Conservation (phyloP, 805 yeast species). For the Spathaspora boniae region DNA sequence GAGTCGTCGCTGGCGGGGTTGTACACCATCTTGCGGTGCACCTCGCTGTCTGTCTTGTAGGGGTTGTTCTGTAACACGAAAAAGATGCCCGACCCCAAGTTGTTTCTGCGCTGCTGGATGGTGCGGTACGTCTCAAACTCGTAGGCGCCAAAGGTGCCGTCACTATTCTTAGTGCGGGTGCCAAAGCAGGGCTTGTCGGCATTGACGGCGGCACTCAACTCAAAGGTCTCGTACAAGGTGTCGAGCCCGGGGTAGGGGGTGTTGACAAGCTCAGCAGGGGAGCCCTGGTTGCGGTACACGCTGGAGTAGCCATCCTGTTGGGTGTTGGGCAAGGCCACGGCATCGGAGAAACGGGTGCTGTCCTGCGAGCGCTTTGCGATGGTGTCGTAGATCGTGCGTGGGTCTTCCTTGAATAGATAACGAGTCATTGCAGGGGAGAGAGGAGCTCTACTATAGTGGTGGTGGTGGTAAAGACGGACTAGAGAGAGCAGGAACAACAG, state of each 20-base stretch:
- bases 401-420: too few species aligned
- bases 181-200: constrained; percentile 47
- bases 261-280: constrained; percentile 23
- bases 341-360: too few species aligned
- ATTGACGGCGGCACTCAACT: constrained; percentile 34
- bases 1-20: constrained; percentile 14
- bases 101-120: constrained; percentile 20
- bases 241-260: constrained; percentile 39
- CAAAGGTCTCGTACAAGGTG: constrained; percentile 46
- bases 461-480: too few species aligned
- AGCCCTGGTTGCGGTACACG: constrained; percentile 25
- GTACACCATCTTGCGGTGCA: constrained; percentile 6
- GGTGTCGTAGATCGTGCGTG: not conserved
- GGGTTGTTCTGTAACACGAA: constrained; percentile 32
- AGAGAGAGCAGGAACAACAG: too few species aligned
- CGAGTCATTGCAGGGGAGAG: too few species aligned
- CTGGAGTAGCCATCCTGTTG: constrained; percentile 22
- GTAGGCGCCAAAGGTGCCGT: constrained; percentile 31
- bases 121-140: constrained; percentile 24
- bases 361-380: not conserved
- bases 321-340: constrained; percentile 16
- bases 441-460: too few species aligned
- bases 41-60: constrained; percentile 20
- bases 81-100: constrained; percentile 38
- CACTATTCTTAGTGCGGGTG: constrained; percentile 25